Evolutionary conservation across 2,329 filamentous ascomycete species (phyloP).

Genomic region (Helminthosporium solani): DNA sequence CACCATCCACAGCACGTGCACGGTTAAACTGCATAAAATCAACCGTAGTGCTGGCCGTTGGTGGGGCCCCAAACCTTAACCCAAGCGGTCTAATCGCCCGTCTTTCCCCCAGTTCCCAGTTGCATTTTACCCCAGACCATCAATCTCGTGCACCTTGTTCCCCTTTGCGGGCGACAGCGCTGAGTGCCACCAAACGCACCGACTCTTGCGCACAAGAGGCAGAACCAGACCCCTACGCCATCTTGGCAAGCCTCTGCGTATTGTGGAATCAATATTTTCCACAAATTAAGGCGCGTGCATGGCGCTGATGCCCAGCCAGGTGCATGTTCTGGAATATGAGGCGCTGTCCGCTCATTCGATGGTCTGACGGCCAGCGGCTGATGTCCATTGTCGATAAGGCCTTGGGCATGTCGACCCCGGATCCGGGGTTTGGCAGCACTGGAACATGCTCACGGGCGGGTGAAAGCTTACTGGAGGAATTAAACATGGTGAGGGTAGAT

Average conservation of each 20-base stretch:
- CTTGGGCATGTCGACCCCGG: conserved; percentile 6
- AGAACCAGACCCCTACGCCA: not conserved
- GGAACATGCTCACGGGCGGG: not conserved
- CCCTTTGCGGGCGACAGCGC: not conserved
- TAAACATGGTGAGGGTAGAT: not conserved
- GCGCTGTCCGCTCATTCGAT: conserved; percentile 13
- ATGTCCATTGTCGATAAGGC: not conserved
- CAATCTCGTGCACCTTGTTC: not conserved
- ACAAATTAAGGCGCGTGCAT: conserved; percentile 13
- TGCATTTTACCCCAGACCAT: not conserved
- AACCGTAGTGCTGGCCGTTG: not conserved
- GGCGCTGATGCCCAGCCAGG: conserved; percentile 4
- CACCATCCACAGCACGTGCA: too few species aligned
- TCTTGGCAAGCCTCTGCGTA: conserved; percentile 17
- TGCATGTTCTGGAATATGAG: conserved; percentile 12
- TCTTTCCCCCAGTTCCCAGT: not conserved
- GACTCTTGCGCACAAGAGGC: not conserved
- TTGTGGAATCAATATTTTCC: conserved; percentile 13
- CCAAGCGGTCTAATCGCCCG: not conserved
- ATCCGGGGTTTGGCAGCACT: conserved; percentile 7
- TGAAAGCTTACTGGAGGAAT: conserved; percentile 1
- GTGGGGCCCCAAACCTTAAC: not conserved
- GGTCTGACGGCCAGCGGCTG: conserved; percentile 4
- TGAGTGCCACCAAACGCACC: not conserved
- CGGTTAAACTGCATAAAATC: conserved; percentile 15